phyloP scores from a whole-genome alignment of 2,329 filamentous ascomycete genomes.

The Penicillium sp. region DNA sequence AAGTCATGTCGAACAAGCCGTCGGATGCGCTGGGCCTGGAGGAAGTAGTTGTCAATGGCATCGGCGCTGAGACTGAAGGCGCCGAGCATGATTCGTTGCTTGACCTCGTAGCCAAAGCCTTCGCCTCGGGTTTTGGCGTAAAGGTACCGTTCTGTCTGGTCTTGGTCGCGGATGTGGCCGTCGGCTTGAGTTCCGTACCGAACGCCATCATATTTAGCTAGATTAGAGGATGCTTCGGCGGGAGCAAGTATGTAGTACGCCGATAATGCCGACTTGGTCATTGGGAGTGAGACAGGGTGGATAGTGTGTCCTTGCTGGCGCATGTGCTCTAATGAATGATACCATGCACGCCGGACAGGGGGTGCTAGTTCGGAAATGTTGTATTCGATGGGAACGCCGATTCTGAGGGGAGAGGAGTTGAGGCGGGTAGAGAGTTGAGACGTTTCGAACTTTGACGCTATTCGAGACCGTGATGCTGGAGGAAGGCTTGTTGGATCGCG shows the following conservation, averaged over 20 bases:
- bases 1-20: conserved; percentile 86
- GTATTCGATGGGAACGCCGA: conserved; percentile 75
- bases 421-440: conserved; percentile 30
- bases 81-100: conserved; percentile 83
- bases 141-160: conserved; percentile 58
- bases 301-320: conserved; percentile 70
- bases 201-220: conserved; percentile 97
- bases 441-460: conserved; percentile 50
- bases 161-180: conserved; percentile 53
- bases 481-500: conserved; percentile 77
- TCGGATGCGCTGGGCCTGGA: conserved; percentile 88
- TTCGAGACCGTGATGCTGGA: conserved; percentile 57
- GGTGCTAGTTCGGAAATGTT: conserved; percentile 82
- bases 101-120: conserved; percentile 84
- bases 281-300: conserved; percentile 77
- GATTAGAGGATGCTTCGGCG: conserved; percentile 92
- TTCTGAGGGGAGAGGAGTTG: conserved; percentile 46
- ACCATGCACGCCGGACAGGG: conserved; percentile 73
- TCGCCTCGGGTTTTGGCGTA: conserved; percentile 76
- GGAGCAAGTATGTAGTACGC: conserved; percentile 96
- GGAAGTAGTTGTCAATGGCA: conserved; percentile 95
- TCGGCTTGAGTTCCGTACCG: conserved; percentile 74
- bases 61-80: conserved; percentile 88
- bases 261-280: conserved; percentile 82
- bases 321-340: conserved; percentile 63